Evolutionary conservation across 805 yeast genomes (phyloP).

Genomic region (Zygosaccharomyces pseudorouxii): DNA sequence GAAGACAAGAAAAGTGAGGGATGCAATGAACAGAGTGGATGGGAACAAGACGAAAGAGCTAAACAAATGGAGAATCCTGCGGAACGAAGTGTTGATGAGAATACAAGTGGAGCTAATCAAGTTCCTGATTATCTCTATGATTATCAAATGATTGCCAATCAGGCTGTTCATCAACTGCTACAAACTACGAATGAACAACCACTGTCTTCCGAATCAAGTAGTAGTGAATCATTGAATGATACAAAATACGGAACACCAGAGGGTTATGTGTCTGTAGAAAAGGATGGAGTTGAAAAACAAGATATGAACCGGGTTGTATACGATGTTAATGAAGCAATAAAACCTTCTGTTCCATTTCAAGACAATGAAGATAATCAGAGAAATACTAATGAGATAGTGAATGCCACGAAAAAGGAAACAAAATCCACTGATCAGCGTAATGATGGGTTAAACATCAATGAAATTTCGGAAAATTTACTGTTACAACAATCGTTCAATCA

Average conservation of each 20-base stretch:
- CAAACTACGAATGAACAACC: not conserved
- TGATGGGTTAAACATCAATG: not conserved
- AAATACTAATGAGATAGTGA: not conserved
- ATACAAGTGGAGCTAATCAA: not conserved
- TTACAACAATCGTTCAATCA: conserved; percentile 5
- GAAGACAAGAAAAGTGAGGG: not conserved
- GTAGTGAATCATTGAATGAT: not conserved
- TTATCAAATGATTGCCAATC: conserved; percentile 15
- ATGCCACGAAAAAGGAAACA: not conserved
- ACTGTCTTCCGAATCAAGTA: not conserved
- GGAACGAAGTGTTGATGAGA: not conserved
- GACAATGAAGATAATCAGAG: not conserved
- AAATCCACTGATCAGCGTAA: not conserved
- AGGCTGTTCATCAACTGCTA: conserved; percentile 6
- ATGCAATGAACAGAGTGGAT: not conserved
- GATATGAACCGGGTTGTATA: not conserved
- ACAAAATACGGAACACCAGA: not conserved
- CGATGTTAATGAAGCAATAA: not conserved
- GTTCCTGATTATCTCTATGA: conserved; percentile 10
- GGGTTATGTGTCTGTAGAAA: not conserved
- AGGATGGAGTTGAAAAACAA: not conserved
- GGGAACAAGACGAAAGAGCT: not conserved
- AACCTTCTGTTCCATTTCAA: not conserved
- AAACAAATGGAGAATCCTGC: not conserved
- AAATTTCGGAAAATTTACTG: not conserved